Conservation (phyloP, 352 stramenopile species). For the Globisporangium recalcitrans region DNA sequence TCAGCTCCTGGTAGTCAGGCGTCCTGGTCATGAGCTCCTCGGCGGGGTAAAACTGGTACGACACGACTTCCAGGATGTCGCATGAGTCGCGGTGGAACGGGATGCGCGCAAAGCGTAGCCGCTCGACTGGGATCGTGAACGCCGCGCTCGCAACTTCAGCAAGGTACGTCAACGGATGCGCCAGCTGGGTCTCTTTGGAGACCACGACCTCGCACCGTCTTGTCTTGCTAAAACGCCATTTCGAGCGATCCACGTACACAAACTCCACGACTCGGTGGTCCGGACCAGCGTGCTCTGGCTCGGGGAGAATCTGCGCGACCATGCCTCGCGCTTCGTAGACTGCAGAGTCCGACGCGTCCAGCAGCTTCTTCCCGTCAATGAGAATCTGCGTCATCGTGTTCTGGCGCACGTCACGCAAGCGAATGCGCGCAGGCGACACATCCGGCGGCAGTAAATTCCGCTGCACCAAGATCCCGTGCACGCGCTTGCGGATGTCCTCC, state of each 20-base stretch:
- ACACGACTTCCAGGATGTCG: slow-evolving; percentile 69
- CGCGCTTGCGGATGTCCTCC: slow-evolving; percentile 56
- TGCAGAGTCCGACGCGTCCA: slow-evolving; percentile 60
- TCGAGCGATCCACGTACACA: slow-evolving; percentile 56
- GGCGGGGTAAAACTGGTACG: slow-evolving; percentile 33
- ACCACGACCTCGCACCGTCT: slow-evolving; percentile 56
- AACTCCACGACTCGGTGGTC: slow-evolving; percentile 64
- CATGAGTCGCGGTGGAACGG: slow-evolving; percentile 58
- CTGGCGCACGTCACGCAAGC: slow-evolving; percentile 61
- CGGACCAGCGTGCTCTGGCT: slow-evolving; percentile 37
- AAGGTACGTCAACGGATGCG: slow-evolving; percentile 34
- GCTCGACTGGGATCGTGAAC: slow-evolving; percentile 47
- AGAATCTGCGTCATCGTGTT: slow-evolving; percentile 65
- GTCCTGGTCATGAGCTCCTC: slow-evolving; percentile 21
- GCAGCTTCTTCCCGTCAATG: slow-evolving; percentile 50
- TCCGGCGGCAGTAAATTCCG: slow-evolving; percentile 30
- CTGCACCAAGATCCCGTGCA: slow-evolving; percentile 38
- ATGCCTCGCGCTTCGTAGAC: slow-evolving; percentile 77
- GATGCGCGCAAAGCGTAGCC: slow-evolving; percentile 53
- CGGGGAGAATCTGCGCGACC: slow-evolving; percentile 58
- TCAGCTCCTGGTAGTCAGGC: slow-evolving; percentile 57
- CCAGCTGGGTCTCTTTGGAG: slow-evolving; percentile 27
- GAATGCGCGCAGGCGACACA: slow-evolving; percentile 37
- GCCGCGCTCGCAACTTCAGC: slow-evolving; percentile 26
- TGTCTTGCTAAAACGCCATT: slow-evolving; percentile 58